phyloP scores from a whole-genome alignment of 371 early-diverging fungal genomes.

The Fennellomyces sp. region DNA sequence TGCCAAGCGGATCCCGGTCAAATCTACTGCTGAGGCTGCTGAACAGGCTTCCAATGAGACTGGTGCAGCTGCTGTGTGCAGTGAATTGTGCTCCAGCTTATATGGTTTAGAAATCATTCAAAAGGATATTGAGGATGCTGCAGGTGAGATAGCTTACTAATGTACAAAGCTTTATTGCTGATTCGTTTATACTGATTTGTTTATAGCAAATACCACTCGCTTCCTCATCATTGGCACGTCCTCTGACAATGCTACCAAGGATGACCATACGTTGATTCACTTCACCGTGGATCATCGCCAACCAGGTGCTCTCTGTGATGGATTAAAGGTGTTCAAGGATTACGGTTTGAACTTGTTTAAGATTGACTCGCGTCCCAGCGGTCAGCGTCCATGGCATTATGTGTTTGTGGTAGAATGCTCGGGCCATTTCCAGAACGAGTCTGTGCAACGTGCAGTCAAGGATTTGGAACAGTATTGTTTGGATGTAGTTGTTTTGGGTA shows the following conservation, averaged over 20 bases:
- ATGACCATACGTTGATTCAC: constrained; percentile 81
- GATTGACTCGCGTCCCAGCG: constrained; percentile 90
- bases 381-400: constrained; percentile 87
- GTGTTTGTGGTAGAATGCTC: constrained; percentile 89
- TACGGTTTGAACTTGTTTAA: constrained; percentile 84
- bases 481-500: constrained; percentile 80
- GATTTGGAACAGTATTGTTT: constrained; percentile 73
- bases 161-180: neutral
- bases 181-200: neutral
- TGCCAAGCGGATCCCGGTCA: constrained; percentile 75
- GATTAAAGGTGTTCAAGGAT: constrained; percentile 83
- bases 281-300: constrained; percentile 90
- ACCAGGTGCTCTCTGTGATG: constrained; percentile 90
- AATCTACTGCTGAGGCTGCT: constrained; percentile 90
- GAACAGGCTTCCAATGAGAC: constrained; percentile 82
- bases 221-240: constrained; percentile 86
- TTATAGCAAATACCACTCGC: constrained; percentile 83
- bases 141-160: constrained; percentile 10
- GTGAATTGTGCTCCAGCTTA: constrained; percentile 78
- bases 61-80: constrained; percentile 85
- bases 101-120: constrained; percentile 80
- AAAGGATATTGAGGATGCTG: constrained; percentile 73
- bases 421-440: constrained; percentile 75
- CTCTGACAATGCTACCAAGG: constrained; percentile 69
- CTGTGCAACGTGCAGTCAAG: constrained; percentile 63